Conservation (phyloP, 1,139 yeast genomes). For the Sugiyamaella neomexicana region DNA sequence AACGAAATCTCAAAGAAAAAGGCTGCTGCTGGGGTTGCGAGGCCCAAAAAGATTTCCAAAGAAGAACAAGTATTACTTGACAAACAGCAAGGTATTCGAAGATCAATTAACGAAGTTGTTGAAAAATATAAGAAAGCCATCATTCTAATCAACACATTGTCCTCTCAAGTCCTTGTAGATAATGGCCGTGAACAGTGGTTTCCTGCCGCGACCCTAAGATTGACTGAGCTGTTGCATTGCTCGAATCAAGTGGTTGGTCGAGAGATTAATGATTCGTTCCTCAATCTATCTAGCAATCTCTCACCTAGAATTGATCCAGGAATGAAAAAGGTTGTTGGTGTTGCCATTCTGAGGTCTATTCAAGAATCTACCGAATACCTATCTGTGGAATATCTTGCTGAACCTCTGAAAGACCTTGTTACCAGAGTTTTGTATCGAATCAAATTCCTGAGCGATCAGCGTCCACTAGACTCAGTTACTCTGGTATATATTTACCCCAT, state of each 20-base stretch:
- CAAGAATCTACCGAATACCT: conserved; percentile 30
- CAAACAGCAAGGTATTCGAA: conserved; percentile 60
- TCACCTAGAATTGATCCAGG: conserved; percentile 51
- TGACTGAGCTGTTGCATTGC: conserved; percentile 46
- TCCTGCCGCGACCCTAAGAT: conserved; percentile 55
- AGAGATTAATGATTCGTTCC: conserved; percentile 36
- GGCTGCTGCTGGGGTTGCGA: conserved; percentile 32
- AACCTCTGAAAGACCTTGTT: conserved; percentile 54
- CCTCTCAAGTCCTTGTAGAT: conserved; percentile 55
- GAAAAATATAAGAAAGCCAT: conserved; percentile 51
- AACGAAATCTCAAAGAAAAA: conserved; percentile 65
- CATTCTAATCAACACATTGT: conserved; percentile 54
- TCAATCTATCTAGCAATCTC: conserved; percentile 38
- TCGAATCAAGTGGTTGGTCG: conserved; percentile 39
- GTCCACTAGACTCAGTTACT: conserved; percentile 65
- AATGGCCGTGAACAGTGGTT: conserved; percentile 77
- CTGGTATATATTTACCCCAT: conserved; percentile 76
- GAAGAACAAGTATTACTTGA: conserved; percentile 75
- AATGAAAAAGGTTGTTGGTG: conserved; percentile 58
- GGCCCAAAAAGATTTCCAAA: conserved; percentile 58
- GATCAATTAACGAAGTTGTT: conserved; percentile 45
- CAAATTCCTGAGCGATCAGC: conserved; percentile 71
- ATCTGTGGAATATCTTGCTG: conserved; percentile 48
- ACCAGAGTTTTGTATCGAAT: conserved; percentile 72
- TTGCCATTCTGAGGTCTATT: conserved; percentile 60